Evolutionary conservation across 352 stramenopile species (phyloP).

Genomic region (Phytophthora lateralis): DNA sequence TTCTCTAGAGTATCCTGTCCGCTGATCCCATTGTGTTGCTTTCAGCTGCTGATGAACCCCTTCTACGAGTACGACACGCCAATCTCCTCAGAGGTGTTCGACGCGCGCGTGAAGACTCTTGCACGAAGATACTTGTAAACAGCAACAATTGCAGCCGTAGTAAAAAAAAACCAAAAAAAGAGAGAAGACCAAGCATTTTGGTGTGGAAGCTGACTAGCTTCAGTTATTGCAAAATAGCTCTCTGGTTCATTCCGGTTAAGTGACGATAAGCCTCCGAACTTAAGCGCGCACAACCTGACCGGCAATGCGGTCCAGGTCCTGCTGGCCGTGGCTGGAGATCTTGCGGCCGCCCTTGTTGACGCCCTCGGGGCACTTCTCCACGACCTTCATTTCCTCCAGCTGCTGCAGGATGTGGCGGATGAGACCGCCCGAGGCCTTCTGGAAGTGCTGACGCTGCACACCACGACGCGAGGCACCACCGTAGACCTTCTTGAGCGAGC

Average conservation of each 20-base stretch:
- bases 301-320: constrained; percentile 99
- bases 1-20: neutral
- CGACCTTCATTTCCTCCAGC: constrained; percentile 98
- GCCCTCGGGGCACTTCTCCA: constrained; percentile 93
- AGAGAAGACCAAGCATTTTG: constrained; percentile 1
- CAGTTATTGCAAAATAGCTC: constrained; percentile 65
- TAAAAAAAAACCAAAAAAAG: constrained; percentile 3
- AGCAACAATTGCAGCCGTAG: neutral
- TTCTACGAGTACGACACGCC: constrained; percentile 96
- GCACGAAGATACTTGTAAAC: constrained; percentile 87
- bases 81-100: constrained; percentile 94
- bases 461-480: constrained; percentile 93
- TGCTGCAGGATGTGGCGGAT: constrained; percentile 98
- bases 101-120: constrained; percentile 89
- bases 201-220: constrained; percentile 37
- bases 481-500: constrained; percentile 98
- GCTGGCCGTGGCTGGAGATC: constrained; percentile 97
- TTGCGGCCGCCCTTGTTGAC: constrained; percentile 94
- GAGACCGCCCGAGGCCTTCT: constrained; percentile 95
- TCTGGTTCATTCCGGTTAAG: constrained; percentile 46
- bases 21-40: constrained; percentile 6
- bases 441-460: constrained; percentile 95
- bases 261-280: constrained; percentile 41
- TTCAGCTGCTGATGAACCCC: constrained; percentile 94
- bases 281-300: constrained; percentile 92